Conservation (phyloP, 345 rosid genomes). For the Eutrema yunnanense region DNA sequence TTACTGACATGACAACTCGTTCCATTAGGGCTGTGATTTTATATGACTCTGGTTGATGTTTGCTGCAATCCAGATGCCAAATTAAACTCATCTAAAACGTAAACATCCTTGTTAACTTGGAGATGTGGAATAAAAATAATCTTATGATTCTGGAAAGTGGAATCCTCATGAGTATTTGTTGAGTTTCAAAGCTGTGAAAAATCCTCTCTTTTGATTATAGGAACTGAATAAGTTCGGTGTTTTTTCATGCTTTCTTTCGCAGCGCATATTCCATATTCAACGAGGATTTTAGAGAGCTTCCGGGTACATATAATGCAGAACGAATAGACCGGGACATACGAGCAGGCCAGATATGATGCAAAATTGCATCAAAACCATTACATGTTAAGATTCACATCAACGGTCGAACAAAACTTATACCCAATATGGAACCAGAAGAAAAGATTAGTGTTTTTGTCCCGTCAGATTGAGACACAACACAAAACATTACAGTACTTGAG, state of each 20-base stretch:
- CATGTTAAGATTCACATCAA: slow-evolving; percentile 4
- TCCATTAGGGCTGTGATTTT: neutral
- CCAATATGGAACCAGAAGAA: slow-evolving; percentile 8
- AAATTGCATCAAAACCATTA: neutral
- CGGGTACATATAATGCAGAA: slow-evolving; percentile 84
- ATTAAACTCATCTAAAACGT: neutral
- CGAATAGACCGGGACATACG: slow-evolving; percentile 71
- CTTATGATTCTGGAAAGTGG: slow-evolving; percentile 15
- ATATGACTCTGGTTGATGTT: neutral
- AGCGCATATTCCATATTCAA: slow-evolving; percentile 91
- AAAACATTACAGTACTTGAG: slow-evolving; percentile 10
- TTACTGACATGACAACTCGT: neutral
- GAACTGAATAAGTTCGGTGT: slow-evolving; percentile 15
- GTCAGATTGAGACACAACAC: slow-evolving; percentile 11
- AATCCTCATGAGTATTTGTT: neutral
- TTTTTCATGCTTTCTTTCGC: slow-evolving; percentile 16
- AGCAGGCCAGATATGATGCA: slow-evolving; percentile 61
- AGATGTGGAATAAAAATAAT: neutral
- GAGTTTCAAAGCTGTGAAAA: slow-evolving; percentile 4
- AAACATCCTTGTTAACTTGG: neutral
- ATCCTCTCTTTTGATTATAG: neutral
- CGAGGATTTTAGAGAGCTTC: slow-evolving; percentile 90
- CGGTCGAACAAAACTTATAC: neutral
- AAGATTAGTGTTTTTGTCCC: slow-evolving; percentile 6
- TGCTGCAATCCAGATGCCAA: neutral